Evolutionary conservation across 2,329 filamentous ascomycete genomes (phyloP), one percentile per base, ranked within the genome.

Genomic region (Aspergillus sp.): DNA sequence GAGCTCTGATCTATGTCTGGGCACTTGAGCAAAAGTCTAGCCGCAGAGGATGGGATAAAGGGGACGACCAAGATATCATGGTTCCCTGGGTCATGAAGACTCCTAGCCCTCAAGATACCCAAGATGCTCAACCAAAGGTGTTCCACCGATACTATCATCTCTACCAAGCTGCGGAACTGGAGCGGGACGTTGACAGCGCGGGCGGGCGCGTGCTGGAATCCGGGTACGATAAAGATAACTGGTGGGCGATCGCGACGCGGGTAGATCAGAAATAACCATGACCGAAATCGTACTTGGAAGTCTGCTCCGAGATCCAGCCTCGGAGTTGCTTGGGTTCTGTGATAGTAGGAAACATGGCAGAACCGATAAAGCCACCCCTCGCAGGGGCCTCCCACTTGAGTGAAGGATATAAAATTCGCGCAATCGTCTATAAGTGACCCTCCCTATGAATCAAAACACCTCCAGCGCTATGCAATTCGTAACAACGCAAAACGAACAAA

Each of bases 221-320:
- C 58, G 95, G 95, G 34, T 99, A 98, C 75, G 95, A 99, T 72
- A 93, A 88, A 78, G 95, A 98, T 71, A 99, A 99, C 77, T 98
- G 95, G 95, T 99, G 93, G 93, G 91, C 87, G 53, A 87, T 96
- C 71, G 83, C 80, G 56, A 72, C 74, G 60, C 70, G 75, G 55
- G 44, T 43, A 56, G 54, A 63, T 54, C 58, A 67, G 64, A 49
- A 61, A 62, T 55, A 55, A 53, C 48, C 56, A 59, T 62, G 60
- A 60, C 52, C 57, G 49, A 39, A 30, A 41, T 58, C 48, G 36
- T 39, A 32, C 51, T 47, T 9, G 60, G 58, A 51, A 52, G 36
- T 54, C 53, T 55, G 49, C 61, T 66, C 55, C 66, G 65, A 68
- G 66, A 68, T 58, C 71, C 71, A 68, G 70, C 64, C 69, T 67